Percentiles rank a stretch among this genome's conserved stretches.
Evolutionary conservation across 495 filamentous ascomycete species (phyloP).

Genomic region (Entonaema liquescens): DNA sequence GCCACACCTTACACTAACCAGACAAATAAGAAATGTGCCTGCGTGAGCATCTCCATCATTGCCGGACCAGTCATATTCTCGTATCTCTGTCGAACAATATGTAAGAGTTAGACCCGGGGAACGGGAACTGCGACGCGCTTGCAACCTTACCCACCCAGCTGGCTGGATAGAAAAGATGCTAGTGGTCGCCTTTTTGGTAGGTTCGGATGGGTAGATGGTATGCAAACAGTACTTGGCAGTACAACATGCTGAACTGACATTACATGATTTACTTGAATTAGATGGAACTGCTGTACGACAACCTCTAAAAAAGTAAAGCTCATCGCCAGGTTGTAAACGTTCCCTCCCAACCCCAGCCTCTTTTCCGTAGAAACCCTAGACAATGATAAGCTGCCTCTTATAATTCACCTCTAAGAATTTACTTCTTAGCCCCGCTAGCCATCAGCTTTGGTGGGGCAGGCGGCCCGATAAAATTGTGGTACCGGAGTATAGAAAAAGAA

Average conservation of each 20-base stretch:
- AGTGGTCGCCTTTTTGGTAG: slow-evolving; percentile 9
- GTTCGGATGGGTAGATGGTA: slow-evolving; percentile 1
- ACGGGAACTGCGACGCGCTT: slow-evolving; percentile 35
- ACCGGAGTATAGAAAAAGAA: slow-evolving; percentile 16
- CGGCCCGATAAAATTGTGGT: slow-evolving; percentile 17
- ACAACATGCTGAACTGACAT: not conserved
- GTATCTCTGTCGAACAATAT: slow-evolving; percentile 31
- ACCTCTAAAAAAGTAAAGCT: not conserved
- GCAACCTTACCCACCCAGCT: slow-evolving; percentile 14
- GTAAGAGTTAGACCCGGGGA: slow-evolving; percentile 31
- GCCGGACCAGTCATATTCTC: slow-evolving; percentile 32
- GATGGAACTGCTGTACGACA: not conserved
- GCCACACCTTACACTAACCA: slow-evolving; percentile 17
- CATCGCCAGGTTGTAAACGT: not conserved
- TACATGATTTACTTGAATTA: not conserved
- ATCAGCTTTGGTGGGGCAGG: slow-evolving; percentile 29
- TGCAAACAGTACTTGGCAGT: not conserved
- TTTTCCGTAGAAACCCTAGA: not conserved
- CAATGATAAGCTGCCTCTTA: not conserved
- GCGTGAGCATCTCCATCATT: slow-evolving; percentile 35
- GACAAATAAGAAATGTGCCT: slow-evolving; percentile 35
- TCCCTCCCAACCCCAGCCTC: not conserved
- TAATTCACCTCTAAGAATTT: slow-evolving; percentile 1
- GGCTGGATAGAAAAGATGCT: slow-evolving; percentile 7
- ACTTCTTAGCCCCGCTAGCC: slow-evolving; percentile 16